Percentiles rank a stretch among this genome's conserved stretches.
Conservation (phyloP, 2,329 filamentous ascomycete genomes). For the Annulohypoxylon truncatum region DNA sequence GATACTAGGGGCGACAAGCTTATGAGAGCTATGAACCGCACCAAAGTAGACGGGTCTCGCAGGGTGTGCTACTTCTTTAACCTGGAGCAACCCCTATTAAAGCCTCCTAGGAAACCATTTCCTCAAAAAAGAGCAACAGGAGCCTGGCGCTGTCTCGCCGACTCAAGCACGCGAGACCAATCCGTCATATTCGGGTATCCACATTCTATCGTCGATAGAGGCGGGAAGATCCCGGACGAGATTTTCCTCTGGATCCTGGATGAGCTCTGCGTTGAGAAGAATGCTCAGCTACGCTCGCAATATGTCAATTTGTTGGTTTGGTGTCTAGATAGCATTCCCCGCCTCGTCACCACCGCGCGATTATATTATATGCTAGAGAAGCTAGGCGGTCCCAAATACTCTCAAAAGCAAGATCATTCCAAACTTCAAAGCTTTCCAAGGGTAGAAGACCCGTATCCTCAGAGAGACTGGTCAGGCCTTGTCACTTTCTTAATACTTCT, state of each 20-base stretch:
- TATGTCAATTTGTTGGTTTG: constrained; percentile 68
- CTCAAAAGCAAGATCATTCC: constrained; percentile 48
- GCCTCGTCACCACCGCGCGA: constrained; percentile 58
- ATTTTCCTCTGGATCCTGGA: constrained; percentile 74
- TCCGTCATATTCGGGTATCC: constrained; percentile 72
- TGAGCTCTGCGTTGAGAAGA: constrained; percentile 67
- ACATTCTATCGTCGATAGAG: constrained; percentile 61
- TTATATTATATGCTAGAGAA: constrained; percentile 66
- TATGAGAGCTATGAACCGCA: constrained; percentile 61
- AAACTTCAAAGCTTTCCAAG: constrained; percentile 45
- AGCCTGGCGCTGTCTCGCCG: constrained; percentile 61
- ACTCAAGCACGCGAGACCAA: constrained; percentile 64
- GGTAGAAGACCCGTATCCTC: constrained; percentile 47
- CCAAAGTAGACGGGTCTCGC: constrained; percentile 54
- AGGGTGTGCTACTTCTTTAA: constrained; percentile 65
- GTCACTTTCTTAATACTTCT: constrained; percentile 59
- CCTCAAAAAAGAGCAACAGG: constrained; percentile 54
- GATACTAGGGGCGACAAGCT: constrained; percentile 51
- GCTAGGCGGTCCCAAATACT: constrained; percentile 66
- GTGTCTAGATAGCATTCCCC: constrained; percentile 57
- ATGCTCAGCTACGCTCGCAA: constrained; percentile 66
- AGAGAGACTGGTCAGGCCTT: constrained; percentile 61
- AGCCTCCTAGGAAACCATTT: constrained; percentile 49
- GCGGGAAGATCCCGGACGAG: constrained; percentile 67
- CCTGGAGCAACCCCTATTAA: constrained; percentile 46